Conservation (phyloP, 495 filamentous ascomycete species). For the Penicillium riverlandense region DNA sequence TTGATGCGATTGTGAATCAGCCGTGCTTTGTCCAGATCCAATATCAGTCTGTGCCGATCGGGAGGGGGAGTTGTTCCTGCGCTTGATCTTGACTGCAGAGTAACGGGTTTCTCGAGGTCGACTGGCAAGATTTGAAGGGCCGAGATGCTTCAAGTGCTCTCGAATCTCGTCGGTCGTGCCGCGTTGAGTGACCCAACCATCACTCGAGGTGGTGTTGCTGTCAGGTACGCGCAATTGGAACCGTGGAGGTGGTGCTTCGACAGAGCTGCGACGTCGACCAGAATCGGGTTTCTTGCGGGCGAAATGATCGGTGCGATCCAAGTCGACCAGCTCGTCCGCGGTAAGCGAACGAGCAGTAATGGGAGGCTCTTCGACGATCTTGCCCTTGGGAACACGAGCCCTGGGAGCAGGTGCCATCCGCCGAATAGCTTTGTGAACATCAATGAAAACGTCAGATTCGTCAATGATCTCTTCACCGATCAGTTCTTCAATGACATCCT, state of each 20-base stretch:
- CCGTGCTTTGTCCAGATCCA: conserved; percentile 24
- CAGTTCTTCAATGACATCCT: conserved; percentile 97
- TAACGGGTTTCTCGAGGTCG: conserved; percentile 79
- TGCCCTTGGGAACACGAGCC: conserved; percentile 51
- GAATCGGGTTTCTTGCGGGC: conserved; percentile 4
- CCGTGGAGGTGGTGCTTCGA: conserved; percentile 44
- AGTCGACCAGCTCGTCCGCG: conserved; percentile 32
- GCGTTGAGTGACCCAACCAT: conserved; percentile 29
- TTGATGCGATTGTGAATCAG: conserved; percentile 17
- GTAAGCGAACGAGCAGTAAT: conserved; percentile 14
- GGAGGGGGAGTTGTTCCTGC: conserved; percentile 41
- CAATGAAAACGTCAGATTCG: conserved; percentile 93
- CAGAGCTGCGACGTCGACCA: conserved; percentile 34
- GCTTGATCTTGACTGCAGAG: conserved; percentile 85
- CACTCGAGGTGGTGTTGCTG: conserved; percentile 13
- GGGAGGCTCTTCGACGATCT: conserved; percentile 44
- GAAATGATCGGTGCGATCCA: conserved; percentile 14
- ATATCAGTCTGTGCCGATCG: conserved; percentile 32
- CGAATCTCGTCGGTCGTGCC: conserved; percentile 55
- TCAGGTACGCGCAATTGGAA: conserved; percentile 35
- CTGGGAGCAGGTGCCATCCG: conserved; percentile 63
- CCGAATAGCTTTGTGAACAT: conserved; percentile 93
- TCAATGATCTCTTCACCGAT: conserved; percentile 92
- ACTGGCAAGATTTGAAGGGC: conserved; percentile 84
- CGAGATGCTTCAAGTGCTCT: conserved; percentile 82